A percentile compares a stretch with the other conserved stretches of the same genome.
These are phyloP conservation scores for Lichtheimia hyalospora DNA, from an alignment of 371 early-diverging fungal species.

Conservation along the genomic window DNA sequence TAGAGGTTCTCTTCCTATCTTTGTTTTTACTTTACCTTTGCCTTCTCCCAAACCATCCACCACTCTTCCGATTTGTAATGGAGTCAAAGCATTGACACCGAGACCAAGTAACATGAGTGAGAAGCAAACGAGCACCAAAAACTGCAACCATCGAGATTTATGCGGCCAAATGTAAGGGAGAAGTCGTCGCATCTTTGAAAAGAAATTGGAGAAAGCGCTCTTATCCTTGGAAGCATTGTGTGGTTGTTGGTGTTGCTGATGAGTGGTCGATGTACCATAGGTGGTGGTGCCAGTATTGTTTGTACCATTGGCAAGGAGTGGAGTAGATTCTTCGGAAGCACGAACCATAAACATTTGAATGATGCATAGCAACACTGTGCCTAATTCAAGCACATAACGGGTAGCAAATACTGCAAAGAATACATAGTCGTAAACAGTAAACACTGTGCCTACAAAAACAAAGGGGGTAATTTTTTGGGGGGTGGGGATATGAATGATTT, in stretches of 20 bases:
- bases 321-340: slow-evolving; percentile 3
- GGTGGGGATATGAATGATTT: too few species aligned
- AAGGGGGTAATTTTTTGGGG: too few species aligned
- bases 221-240: too few species aligned
- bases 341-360: slow-evolving; percentile 27
- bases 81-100: slow-evolving; percentile 79
- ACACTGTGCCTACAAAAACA: slow-evolving; percentile 24
- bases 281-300: slow-evolving; percentile 1
- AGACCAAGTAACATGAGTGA: slow-evolving; percentile 69
- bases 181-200: slow-evolving; percentile 60
- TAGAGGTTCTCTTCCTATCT: neutral
- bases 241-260: neutral
- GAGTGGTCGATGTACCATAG: slow-evolving; percentile 18
- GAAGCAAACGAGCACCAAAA: slow-evolving; percentile 70
- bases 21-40: slow-evolving; percentile 16
- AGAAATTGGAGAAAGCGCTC: slow-evolving; percentile 41
- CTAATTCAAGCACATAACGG: slow-evolving; percentile 28
- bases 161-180: slow-evolving; percentile 90
- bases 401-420: slow-evolving; percentile 26
- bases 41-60: slow-evolving; percentile 60
- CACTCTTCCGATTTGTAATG: slow-evolving; percentile 76
- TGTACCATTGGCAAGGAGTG: slow-evolving; percentile 9
- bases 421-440: slow-evolving; percentile 29
- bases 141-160: slow-evolving; percentile 60
- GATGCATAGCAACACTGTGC: slow-evolving; percentile 18